Percentiles rank a stretch among this genome's conserved stretches.
These are phyloP conservation scores for Colletotrichum acutatum DNA, from an alignment of 2,329 filamentous ascomycete species.

Conservation along the genomic window DNA sequence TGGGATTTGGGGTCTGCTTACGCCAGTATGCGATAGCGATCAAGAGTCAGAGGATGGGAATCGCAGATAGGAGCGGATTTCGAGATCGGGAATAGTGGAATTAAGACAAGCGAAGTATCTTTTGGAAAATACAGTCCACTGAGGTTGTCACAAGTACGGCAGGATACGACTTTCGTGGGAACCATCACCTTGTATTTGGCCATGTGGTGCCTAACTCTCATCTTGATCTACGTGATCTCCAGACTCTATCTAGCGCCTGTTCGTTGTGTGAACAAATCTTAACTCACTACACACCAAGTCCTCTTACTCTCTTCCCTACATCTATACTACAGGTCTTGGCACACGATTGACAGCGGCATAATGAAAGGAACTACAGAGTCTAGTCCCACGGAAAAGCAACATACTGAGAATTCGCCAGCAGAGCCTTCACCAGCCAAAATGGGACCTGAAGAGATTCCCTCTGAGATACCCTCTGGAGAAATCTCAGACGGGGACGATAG, in stretches of 20 bases:
- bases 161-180: too few relatives aligned
- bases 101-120: too few relatives aligned
- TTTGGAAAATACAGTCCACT: too few relatives aligned
- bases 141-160: too few relatives aligned
- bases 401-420: neutral
- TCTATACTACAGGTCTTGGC: neutral
- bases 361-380: neutral
- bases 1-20: too few relatives aligned
- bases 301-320: neutral
- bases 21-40: too few relatives aligned
- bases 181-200: too few relatives aligned
- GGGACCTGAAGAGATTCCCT: neutral
- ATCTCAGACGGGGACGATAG: neutral
- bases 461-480: neutral
- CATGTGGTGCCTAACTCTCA: too few relatives aligned
- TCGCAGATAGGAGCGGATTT: too few relatives aligned
- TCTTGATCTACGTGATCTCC: too few relatives aligned
- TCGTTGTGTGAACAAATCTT: neutral
- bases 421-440: neutral
- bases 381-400: neutral
- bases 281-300: neutral
- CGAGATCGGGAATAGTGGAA: too few relatives aligned
- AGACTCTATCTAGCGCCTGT: neutral
- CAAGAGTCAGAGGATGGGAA: too few relatives aligned
- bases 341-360: neutral